Evolutionary conservation across 352 stramenopile species (phyloP).

Genomic region (Albugo candida): DNA sequence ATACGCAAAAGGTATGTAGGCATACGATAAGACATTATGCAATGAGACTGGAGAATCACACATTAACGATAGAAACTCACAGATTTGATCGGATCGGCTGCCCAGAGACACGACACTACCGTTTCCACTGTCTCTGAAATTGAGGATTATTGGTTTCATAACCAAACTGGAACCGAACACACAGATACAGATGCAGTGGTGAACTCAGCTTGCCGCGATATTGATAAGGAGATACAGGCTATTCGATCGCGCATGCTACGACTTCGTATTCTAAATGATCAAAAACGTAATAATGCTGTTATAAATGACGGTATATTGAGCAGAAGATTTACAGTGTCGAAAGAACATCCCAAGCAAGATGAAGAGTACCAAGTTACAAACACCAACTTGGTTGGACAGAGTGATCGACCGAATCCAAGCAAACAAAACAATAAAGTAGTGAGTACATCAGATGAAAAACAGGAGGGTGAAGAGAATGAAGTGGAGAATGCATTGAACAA

Average conservation of each 20-base stretch:
- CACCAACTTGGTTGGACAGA: neutral
- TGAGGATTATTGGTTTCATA: too few relatives aligned
- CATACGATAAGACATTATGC: too few relatives aligned
- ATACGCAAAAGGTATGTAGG: too few relatives aligned
- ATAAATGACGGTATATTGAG: neutral
- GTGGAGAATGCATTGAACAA: conserved; percentile 28
- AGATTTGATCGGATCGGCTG: too few relatives aligned
- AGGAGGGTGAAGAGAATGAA: conserved; percentile 25
- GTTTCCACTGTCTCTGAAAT: too few relatives aligned
- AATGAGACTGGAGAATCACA: too few relatives aligned
- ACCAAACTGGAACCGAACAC: too few relatives aligned
- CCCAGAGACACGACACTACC: too few relatives aligned
- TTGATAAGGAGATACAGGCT: conserved; percentile 19
- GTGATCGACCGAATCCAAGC: neutral
- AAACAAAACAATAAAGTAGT: neutral
- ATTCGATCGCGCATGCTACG: conserved; percentile 8
- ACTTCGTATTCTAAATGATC: neutral
- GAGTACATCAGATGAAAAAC: conserved; percentile 12
- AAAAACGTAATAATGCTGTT: neutral
- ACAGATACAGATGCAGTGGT: too few relatives aligned
- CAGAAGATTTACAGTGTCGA: conserved; percentile 5
- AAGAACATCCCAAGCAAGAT: conserved; percentile 12
- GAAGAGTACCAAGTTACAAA: neutral
- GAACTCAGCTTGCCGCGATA: conserved; percentile 15
- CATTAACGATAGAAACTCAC: too few relatives aligned